Base-by-base conservation (phyloP, 1,284 basidiomycete species). In the Trichosporon coremiiforme region DNA sequence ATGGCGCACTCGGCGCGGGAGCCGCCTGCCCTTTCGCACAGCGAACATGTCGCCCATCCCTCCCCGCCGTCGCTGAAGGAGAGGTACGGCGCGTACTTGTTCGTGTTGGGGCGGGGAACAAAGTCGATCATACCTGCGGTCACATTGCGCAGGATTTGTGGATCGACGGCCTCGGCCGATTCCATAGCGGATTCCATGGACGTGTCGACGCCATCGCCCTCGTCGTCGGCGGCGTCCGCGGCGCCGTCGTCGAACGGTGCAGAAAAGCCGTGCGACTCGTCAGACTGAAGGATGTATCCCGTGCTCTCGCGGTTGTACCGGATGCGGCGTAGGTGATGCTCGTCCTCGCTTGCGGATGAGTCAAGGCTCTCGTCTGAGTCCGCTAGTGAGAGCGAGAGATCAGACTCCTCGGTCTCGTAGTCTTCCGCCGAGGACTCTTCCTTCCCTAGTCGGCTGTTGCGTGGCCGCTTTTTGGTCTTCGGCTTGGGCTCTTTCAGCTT, bases 1-100 rank as follows among this genome's bases (percentile, higher is more conserved):
- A 66, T 64, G 12, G 70, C 67, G 5, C 47, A 33, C 13, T 50
- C 65, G 6, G 65, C 67, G 1, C 57, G 57, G 8, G 66, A 60
- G 1, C 65, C 67, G 10, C 67, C 60, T 0, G 67, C 67, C 12
- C 33, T 33, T 7, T 53, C 8, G 20, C 70, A 71, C 3, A 12
- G 13, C 2, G 47, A 12, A 53, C 69, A 70, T 36, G 31, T 29
- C 47, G 29, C 36, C 13, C 64, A 45, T 2, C 29, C 41, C 2
- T 45, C 22, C 15, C 41, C 64, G 13, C 31, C 64, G 8, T 20
- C 41, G 45, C 45, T 50, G 29, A 65, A 65, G 13, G 64, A 65
- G 25, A 65, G 64, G 29, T 50, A 33, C 15, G 64, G 41, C 20
- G 57, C 33, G 65, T 66, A 68, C 38, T 25, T 36, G 47, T 41